A percentile compares a stretch with the other conserved stretches of the same genome.
Evolutionary conservation across 352 stramenopile genomes (phyloP).

Genomic region (Phytophthora niederhauseri): DNA sequence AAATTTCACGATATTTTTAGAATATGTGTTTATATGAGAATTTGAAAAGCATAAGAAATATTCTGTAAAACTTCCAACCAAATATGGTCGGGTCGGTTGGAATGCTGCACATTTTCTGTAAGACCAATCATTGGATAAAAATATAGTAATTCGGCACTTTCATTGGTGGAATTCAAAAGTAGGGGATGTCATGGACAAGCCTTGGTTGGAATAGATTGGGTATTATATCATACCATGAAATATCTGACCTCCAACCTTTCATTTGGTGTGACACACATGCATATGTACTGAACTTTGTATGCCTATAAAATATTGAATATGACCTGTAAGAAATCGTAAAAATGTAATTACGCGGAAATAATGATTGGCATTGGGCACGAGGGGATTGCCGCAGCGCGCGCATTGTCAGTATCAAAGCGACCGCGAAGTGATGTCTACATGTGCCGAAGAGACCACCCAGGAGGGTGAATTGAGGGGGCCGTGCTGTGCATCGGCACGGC

Average conservation of each 20-base stretch:
- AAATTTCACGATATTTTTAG: too few relatives aligned
- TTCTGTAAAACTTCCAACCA: too few relatives aligned
- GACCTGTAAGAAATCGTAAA: neutral
- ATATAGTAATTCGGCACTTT: too few relatives aligned
- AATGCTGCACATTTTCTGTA: too few relatives aligned
- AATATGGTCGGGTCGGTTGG: too few relatives aligned
- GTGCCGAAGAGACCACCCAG: neutral
- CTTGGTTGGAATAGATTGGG: too few relatives aligned
- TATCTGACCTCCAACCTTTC: neutral
- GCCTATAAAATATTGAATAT: neutral
- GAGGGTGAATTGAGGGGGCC: neutral
- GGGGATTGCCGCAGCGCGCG: too few relatives aligned
- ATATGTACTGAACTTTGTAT: neutral
- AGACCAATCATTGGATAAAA: too few relatives aligned
- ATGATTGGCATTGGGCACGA: neutral
- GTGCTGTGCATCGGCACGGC: neutral
- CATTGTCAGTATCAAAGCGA: neutral
- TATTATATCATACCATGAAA: neutral
- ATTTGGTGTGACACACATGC: neutral
- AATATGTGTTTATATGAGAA: too few relatives aligned
- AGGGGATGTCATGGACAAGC: too few relatives aligned
- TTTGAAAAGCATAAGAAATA: too few relatives aligned
- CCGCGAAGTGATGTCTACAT: neutral
- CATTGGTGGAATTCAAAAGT: too few relatives aligned
- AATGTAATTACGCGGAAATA: neutral